phyloP scores from a whole-genome alignment of 148 eudicot genomes.

The Amaranthus cruentus region DNA sequence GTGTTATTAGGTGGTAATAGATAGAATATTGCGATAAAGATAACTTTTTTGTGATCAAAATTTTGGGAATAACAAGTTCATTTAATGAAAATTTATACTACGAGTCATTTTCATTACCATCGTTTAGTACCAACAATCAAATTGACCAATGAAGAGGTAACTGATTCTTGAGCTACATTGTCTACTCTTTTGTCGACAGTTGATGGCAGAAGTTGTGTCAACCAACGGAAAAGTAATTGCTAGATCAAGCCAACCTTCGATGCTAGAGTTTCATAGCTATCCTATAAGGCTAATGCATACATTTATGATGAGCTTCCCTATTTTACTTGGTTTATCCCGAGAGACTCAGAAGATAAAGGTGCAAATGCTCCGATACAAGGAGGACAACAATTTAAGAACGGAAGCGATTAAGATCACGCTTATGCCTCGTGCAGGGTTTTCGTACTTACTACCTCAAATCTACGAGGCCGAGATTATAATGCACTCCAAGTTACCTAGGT shows the following conservation, averaged over 20 bases:
- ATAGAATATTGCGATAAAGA: too few relatives aligned
- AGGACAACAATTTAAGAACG: constrained; percentile 35
- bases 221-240: constrained; percentile 34
- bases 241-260: constrained; percentile 63
- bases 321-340: constrained; percentile 51
- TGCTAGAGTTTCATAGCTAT: constrained; percentile 58
- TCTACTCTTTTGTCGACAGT: constrained; percentile 27
- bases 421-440: constrained; percentile 52
- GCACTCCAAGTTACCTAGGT: constrained; percentile 63
- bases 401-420: constrained; percentile 40
- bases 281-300: constrained; percentile 51
- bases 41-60: too few relatives aligned
- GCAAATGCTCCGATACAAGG: constrained; percentile 48
- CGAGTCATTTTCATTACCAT: too few relatives aligned
- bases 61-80: too few relatives aligned
- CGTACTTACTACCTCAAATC: constrained; percentile 46
- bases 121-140: too few relatives aligned
- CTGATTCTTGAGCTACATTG: neutral
- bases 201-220: constrained; percentile 56
- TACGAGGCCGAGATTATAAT: constrained; percentile 57
- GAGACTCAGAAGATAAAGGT: constrained; percentile 57
- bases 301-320: constrained; percentile 47
- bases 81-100: too few relatives aligned
- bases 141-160: neutral
- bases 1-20: too few relatives aligned